Conservation (phyloP, 2,329 filamentous ascomycete genomes). For the Fusarium robinianum region DNA sequence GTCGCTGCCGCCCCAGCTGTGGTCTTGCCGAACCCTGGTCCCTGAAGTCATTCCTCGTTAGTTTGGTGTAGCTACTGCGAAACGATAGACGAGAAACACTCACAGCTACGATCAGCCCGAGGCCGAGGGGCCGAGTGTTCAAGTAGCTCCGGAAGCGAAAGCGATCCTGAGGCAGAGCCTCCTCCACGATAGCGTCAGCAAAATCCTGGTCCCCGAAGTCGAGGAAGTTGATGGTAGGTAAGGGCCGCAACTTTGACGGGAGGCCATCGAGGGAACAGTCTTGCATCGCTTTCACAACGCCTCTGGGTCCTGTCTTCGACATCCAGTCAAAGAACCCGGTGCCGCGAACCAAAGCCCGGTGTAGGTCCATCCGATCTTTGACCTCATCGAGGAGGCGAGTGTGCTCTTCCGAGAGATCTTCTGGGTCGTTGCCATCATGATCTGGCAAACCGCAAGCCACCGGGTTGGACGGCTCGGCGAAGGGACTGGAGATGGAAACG, state of each 20-base stretch:
- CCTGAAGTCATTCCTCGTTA: constrained; percentile 6
- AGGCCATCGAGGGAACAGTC: too few species aligned
- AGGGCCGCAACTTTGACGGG: neutral
- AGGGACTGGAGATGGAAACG: constrained; percentile 1
- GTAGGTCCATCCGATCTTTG: constrained; percentile 7
- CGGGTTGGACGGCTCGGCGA: neutral
- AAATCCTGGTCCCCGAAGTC: neutral
- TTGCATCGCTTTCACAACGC: neutral
- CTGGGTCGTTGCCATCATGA: too few species aligned
- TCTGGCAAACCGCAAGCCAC: neutral
- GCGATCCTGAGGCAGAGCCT: constrained; percentile 2
- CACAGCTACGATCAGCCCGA: constrained; percentile 22
- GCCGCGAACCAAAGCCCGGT: constrained; percentile 19
- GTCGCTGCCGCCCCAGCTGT: neutral
- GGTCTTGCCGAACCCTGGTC: constrained; percentile 25
- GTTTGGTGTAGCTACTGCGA: neutral
- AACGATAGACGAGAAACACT: neutral
- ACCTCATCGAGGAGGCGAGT: neutral
- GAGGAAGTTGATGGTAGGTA: constrained; percentile 12
- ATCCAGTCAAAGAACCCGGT: constrained; percentile 10
- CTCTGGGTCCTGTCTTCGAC: neutral
- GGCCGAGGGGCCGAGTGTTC: constrained; percentile 5
- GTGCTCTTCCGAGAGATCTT: fast-evolving
- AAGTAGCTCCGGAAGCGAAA: constrained; percentile 19
- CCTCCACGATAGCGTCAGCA: constrained; percentile 5